Base-by-base conservation (phyloP, 768 basidiomycete species). In the Daedaleopsis nitida region DNA sequence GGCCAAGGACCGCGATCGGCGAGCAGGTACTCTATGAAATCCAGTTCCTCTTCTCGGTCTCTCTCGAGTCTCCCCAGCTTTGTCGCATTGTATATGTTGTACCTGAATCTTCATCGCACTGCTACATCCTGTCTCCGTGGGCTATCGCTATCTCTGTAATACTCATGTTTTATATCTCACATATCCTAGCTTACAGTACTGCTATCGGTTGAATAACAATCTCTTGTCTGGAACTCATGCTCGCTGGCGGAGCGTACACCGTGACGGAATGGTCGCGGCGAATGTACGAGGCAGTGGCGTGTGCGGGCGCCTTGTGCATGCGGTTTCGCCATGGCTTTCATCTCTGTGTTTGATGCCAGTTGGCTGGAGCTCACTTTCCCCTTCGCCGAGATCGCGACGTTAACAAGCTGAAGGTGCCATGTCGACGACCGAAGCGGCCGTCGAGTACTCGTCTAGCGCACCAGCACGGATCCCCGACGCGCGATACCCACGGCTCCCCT, bases 401-500 rank as follows among this genome's bases (percentile, higher is more conserved):
- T 42, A 13, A 13, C 13, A 16, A 17, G 38, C 37, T 17, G 17
- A 42, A 42, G 13, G 39, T 42, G 23, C 21, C 21, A 49, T 49
- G 47, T 68, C 78, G 49, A 80, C 85, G 54, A 86, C 83, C 45
- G 47, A 23, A 27, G 47, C 47, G 19, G 47, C 47, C 10, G 74
- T 89, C 65, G 89, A 92, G 73, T 86, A 86, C 67, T 78, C 88
- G 7, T 89, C 89, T 8, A 75, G 77, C 68, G 87, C 85, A n/a
- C 88, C 88, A 47, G 81, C 83, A 50, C 86, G 87, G 17, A 74
- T 88, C 10, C 54, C 73, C 21, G 27, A 58, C 21, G 39, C 58
- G 34, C 58, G 45, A 16, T 94, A 88, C 69, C 86, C 90, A 16
- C 83, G 89, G 34, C 82, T 94, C 11, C 73, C 85, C 0, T 76